Percentiles rank a stretch among this genome's conserved stretches.
phyloP scores from a whole-genome alignment of 345 rosid genomes.

The Hirschfeldia incana region DNA sequence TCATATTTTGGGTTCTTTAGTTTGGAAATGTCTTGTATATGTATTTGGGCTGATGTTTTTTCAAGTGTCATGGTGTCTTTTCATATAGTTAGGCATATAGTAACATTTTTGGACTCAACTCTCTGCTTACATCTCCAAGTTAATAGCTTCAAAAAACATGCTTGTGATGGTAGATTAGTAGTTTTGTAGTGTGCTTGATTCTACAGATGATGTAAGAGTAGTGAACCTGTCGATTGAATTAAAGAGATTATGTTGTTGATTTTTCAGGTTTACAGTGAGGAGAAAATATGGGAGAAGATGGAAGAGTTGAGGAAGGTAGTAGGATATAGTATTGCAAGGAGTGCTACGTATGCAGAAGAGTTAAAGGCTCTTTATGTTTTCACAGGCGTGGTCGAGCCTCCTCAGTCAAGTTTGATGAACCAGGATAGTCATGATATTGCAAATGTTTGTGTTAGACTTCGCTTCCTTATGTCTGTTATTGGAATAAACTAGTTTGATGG shows the following conservation, averaged over 20 bases:
- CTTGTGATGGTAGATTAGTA: neutral
- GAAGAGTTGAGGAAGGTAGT: slow-evolving; percentile 54
- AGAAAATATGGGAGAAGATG: slow-evolving; percentile 63
- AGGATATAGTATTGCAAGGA: slow-evolving; percentile 55
- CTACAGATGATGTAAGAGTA: neutral
- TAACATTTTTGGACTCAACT: neutral
- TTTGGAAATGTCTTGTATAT: neutral
- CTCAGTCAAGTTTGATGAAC: slow-evolving; percentile 44
- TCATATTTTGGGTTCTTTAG: slow-evolving; percentile 7
- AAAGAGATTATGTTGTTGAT: neutral
- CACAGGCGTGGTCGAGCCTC: slow-evolving; percentile 69
- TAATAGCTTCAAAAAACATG: neutral
- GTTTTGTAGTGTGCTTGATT: neutral
- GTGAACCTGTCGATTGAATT: slow-evolving; percentile 28
- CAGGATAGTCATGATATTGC: slow-evolving; percentile 36
- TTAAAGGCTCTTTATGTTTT: slow-evolving; percentile 67
- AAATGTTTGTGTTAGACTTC: slow-evolving; percentile 52
- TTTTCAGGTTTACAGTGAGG: slow-evolving; percentile 43
- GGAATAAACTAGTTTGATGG: slow-evolving; percentile 61
- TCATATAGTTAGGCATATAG: neutral
- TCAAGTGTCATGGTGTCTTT: neutral
- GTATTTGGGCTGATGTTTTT: neutral
- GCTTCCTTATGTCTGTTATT: slow-evolving; percentile 65
- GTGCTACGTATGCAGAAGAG: slow-evolving; percentile 54
- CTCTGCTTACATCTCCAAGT: neutral